phyloP scores from a whole-genome alignment of 805 yeast genomes.

The Starmerella potacharoeniae region DNA sequence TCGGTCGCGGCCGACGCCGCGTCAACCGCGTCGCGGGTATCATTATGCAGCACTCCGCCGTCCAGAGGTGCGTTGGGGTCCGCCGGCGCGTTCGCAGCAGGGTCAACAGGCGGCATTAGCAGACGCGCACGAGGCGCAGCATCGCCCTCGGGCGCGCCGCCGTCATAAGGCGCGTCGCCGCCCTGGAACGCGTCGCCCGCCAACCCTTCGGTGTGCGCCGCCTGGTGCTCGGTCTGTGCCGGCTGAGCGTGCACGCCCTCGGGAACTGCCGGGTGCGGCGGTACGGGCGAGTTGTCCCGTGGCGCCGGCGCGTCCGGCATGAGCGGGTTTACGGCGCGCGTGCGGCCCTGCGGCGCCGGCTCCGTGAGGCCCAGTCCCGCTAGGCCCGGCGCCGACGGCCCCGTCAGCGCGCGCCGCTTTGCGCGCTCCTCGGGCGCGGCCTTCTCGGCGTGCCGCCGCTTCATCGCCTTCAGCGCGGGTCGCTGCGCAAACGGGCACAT shows the following conservation, averaged over 20 bases:
- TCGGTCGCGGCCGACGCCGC: neutral
- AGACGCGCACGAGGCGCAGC: too few species aligned
- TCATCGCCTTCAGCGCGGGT: neutral
- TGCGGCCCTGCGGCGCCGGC: neutral
- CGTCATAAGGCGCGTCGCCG: too few species aligned
- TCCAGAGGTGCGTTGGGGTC: neutral
- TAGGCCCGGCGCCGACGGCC: constrained; percentile 3
- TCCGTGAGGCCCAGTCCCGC: neutral
- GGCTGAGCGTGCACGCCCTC: too few species aligned
- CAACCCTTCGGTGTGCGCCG: too few species aligned
- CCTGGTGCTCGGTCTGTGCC: too few species aligned
- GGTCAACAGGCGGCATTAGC: too few species aligned
- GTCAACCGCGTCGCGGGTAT: neutral
- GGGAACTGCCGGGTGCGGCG: too few species aligned
- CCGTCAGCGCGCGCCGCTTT: neutral
- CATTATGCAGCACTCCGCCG: too few species aligned
- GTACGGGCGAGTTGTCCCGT: too few species aligned
- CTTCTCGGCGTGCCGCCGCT: neutral
- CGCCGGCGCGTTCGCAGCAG: neutral
- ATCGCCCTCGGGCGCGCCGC: too few species aligned
- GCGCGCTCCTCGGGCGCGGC: neutral
- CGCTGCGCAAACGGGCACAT: constrained; percentile 63
- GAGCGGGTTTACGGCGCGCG: neutral
- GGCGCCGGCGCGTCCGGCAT: neutral
- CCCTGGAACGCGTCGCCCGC: too few species aligned